Conservation (phyloP, 768 basidiomycete genomes). For the Tephrocybe sp. region DNA sequence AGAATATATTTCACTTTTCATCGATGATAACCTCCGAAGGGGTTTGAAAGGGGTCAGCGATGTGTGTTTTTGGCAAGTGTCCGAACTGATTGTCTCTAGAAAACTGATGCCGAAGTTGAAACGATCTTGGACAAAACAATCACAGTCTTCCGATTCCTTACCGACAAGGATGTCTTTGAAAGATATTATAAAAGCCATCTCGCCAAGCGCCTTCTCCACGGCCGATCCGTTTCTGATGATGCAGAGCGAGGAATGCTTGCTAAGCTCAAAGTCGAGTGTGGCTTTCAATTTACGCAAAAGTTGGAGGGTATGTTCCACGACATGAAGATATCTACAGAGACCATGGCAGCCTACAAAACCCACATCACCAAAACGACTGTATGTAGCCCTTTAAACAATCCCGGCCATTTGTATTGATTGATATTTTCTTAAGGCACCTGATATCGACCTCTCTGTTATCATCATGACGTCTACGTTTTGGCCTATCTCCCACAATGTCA, state of each 20-base stretch:
- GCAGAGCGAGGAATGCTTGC: slow-evolving; percentile 97
- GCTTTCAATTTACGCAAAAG: slow-evolving; percentile 96
- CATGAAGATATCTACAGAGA: slow-evolving; percentile 86
- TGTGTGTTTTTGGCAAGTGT: not conserved
- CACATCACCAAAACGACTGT: slow-evolving; percentile 63
- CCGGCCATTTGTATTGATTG: slow-evolving; percentile 8
- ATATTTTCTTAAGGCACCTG: slow-evolving; percentile 52
- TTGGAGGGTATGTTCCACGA: slow-evolving; percentile 99
- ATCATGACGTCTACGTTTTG: slow-evolving; percentile 98
- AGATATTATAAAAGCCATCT: slow-evolving; percentile 97
- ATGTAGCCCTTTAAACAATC: slow-evolving; percentile 23
- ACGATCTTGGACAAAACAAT: slow-evolving; percentile 92
- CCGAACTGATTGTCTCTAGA: slow-evolving; percentile 46
- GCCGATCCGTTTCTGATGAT: slow-evolving; percentile 93
- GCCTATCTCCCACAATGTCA: slow-evolving; percentile 74
- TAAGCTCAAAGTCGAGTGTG: slow-evolving; percentile 95
- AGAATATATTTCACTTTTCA: slow-evolving; percentile 94
- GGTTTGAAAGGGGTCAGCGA: slow-evolving; percentile 87
- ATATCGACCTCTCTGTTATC: slow-evolving; percentile 81
- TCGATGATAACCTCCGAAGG: slow-evolving; percentile 94
- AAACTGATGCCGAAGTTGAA: slow-evolving; percentile 93
- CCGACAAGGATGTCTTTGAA: slow-evolving; percentile 97
- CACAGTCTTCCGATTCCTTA: slow-evolving; percentile 89
- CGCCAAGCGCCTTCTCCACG: slow-evolving; percentile 84
- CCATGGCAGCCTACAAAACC: slow-evolving; percentile 70